Conservation (phyloP, 1,284 basidiomycete species). For the Cutaneotrichosporon sp. region DNA sequence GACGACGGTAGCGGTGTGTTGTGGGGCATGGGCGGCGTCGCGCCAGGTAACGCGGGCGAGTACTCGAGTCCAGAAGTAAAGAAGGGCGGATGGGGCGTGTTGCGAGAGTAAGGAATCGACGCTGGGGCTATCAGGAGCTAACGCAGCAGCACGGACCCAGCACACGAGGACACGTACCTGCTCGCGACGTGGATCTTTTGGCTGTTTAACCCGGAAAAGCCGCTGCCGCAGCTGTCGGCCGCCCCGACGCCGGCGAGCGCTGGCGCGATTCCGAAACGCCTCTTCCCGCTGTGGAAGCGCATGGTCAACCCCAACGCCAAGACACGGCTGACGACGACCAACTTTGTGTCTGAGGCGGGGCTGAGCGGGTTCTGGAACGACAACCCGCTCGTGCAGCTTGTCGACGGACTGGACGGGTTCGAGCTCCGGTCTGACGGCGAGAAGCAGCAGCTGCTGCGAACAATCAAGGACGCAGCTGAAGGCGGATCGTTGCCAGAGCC, state of each 20-base stretch:
- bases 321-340: conserved; percentile 66
- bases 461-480: conserved; percentile 68
- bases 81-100: conserved; percentile 72
- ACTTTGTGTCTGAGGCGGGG: conserved; percentile 72
- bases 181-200: conserved; percentile 77
- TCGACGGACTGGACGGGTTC: conserved; percentile 81
- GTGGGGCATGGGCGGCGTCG: conserved; percentile 65
- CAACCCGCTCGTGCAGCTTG: conserved; percentile 81
- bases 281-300: conserved; percentile 80
- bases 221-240: conserved; percentile 60
- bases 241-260: conserved; percentile 67
- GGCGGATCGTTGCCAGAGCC: conserved; percentile 69
- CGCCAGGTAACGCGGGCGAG: conserved; percentile 58
- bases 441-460: conserved; percentile 69
- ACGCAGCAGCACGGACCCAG: conserved; percentile 60
- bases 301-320: conserved; percentile 83
- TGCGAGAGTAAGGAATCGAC: conserved; percentile 85
- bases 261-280: conserved; percentile 66
- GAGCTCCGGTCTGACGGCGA: conserved; percentile 76
- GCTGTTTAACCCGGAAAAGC: conserved; percentile 75
- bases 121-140: not conserved
- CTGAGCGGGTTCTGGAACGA: conserved; percentile 70
- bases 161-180: conserved; percentile 75
- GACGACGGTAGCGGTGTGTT: conserved; percentile 42
- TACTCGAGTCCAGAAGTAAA: conserved; percentile 79